Evolutionary conservation across 176 grass and related monocot species (phyloP).

Genomic region (Hordeum marinum): DNA sequence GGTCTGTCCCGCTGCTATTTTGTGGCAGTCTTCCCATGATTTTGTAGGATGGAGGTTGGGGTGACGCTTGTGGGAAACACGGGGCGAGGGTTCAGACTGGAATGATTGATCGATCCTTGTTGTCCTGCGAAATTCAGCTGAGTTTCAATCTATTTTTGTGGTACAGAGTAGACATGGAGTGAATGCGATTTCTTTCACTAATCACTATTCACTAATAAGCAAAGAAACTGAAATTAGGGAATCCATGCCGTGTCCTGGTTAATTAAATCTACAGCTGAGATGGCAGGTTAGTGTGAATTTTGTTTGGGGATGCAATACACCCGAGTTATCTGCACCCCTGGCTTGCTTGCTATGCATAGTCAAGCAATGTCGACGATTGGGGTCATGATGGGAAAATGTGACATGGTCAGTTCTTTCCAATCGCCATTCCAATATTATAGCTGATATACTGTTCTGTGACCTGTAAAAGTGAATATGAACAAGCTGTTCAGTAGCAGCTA

Average conservation of each 20-base stretch:
- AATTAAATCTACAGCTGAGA: background rate
- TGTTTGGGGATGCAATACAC: background rate
- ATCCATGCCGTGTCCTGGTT: background rate
- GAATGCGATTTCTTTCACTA: background rate
- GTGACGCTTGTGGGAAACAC: background rate
- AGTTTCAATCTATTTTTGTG: background rate
- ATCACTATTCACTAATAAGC: background rate
- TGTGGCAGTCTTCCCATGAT: background rate
- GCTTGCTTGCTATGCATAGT: background rate
- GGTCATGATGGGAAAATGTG: background rate
- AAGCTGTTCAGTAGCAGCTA: background rate
- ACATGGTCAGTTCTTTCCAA: background rate
- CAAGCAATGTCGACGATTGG: background rate
- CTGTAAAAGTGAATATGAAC: background rate
- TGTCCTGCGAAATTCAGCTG: background rate
- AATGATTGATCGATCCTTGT: background rate
- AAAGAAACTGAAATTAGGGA: background rate
- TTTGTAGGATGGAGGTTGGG: background rate
- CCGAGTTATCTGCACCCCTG: background rate
- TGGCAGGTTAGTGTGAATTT: background rate
- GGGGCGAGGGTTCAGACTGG: background rate
- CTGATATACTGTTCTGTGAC: background rate
- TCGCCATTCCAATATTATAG: background rate
- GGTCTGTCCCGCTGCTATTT: background rate
- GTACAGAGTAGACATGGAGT: background rate